These are phyloP conservation scores for Trichoderma sp. DNA, from an alignment of 2,329 filamentous ascomycete genomes.

Conservation along the genomic window DNA sequence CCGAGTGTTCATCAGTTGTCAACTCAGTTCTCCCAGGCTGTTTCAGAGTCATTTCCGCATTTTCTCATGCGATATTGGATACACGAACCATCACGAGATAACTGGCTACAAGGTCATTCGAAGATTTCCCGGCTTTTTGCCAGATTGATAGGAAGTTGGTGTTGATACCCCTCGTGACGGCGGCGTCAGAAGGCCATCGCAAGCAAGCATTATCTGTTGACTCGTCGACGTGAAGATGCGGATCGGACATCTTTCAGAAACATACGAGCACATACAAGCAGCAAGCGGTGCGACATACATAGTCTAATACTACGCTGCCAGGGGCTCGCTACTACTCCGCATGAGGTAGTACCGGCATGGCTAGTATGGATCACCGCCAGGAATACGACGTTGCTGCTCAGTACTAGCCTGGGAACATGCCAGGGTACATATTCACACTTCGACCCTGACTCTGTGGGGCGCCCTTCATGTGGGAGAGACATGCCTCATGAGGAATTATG, in stretches of 20 bases:
- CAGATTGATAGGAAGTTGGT: neutral
- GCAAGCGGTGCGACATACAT: conserved; percentile 6
- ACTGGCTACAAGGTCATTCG: neutral
- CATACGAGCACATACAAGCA: neutral
- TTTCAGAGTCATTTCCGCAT: neutral
- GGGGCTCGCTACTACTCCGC: conserved; percentile 7
- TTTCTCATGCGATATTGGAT: neutral
- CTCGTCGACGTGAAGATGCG: conserved; percentile 3
- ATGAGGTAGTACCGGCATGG: conserved; percentile 17
- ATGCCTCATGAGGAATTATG: conserved; percentile 12
- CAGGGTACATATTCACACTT: neutral
- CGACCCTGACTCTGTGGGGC: conserved; percentile 1
- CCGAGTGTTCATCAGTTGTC: neutral
- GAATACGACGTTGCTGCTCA: conserved; percentile 11
- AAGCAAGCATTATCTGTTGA: neutral
- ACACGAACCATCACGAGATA: neutral
- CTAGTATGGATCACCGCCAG: neutral
- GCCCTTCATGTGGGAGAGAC: neutral
- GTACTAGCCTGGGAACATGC: conserved; percentile 1
- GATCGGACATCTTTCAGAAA: conserved; percentile 15
- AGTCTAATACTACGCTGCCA: neutral
- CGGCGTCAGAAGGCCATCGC: conserved; percentile 1
- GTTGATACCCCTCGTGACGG: neutral
- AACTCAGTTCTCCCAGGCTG: neutral
- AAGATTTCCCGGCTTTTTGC: neutral